Evolutionary conservation across 306 rosid species (phyloP), one percentile per base, ranked within the genome.

Genomic region (Cicer chorassanicum): DNA sequence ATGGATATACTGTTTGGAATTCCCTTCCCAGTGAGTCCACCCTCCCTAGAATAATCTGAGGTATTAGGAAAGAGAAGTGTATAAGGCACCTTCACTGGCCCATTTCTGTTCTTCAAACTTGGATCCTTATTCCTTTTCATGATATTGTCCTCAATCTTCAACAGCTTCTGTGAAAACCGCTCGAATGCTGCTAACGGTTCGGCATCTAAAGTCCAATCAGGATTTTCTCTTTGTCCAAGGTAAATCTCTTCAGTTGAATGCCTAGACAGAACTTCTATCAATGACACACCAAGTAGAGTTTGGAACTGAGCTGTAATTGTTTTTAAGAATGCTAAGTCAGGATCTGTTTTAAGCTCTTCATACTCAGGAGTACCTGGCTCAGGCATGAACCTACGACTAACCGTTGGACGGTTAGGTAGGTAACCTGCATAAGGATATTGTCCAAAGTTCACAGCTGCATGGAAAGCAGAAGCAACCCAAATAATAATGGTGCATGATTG

Each of bases 371-470:
- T 94, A 7, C 99, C 99, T 8, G 87, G 82, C 88, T 92, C 98
- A 0, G 99, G 99, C 97, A 94, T 88, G 91, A 94, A 92, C 61
- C 93, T 88, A 5, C 99, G 95, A 72, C 98, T 94, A 57, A 92
- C 87, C 0, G 97, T 94, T 40, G 99, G 99, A 10, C 99, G 96
- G 68, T 94, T 94, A 0, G 98, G 99, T 70, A 94, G 96, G 84
- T 81, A 92, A 1, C 99, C 99, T 6, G 96, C 99, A 48, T 90
- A 94, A 21, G 96, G 90, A 75, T 92, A 94, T 19, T 94, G 98
- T 68, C 99, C 98, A 72, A 94, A 94, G 49, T 94, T 94, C 24
- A 94, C 97, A 0, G 99, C 99, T 15, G 99, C 99, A 70, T 94
- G 99, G 11, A 90, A 86, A 2, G 99, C 99, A 14, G 99, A 94